Conservation (phyloP, 1,284 basidiomycete genomes). For the Ceraceosorus bombacis region DNA sequence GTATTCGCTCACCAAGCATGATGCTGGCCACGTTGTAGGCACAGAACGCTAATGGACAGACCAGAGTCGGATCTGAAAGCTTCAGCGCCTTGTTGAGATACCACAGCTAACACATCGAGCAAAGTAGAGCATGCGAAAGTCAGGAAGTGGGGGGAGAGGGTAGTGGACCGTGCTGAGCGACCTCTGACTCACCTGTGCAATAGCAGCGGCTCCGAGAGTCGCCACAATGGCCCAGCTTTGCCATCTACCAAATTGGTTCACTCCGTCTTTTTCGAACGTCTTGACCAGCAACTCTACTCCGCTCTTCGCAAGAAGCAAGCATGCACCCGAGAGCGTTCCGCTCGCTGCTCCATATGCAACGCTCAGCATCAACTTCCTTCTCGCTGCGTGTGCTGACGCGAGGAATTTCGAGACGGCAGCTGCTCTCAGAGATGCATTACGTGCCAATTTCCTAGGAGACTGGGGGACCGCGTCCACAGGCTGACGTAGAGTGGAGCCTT, state of each 20-base stretch:
- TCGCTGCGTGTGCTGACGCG: neutral
- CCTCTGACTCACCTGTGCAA: slow-evolving; percentile 51
- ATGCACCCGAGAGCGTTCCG: slow-evolving; percentile 88
- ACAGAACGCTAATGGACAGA: slow-evolving; percentile 90
- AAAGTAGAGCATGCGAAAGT: slow-evolving; percentile 15
- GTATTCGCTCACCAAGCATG: slow-evolving; percentile 22
- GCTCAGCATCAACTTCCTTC: slow-evolving; percentile 63
- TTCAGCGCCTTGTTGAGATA: slow-evolving; percentile 85
- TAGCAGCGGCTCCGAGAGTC: slow-evolving; percentile 63
- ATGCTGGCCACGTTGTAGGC: slow-evolving; percentile 83
- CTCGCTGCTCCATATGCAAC: slow-evolving; percentile 82
- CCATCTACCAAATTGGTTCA: slow-evolving; percentile 79
- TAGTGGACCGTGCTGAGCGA: neutral
- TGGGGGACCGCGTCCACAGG: too few species aligned
- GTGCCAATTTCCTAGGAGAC: too few species aligned
- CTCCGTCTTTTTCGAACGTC: slow-evolving; percentile 56
- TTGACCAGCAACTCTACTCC: slow-evolving; percentile 81
- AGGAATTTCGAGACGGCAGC: too few species aligned
- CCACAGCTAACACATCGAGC: slow-evolving; percentile 57
- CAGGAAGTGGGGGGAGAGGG: neutral
- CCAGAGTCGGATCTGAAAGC: slow-evolving; percentile 65
- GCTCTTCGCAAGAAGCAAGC: slow-evolving; percentile 85
- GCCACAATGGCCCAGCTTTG: slow-evolving; percentile 68
- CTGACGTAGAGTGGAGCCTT: too few species aligned
- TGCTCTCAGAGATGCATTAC: too few species aligned